phyloP scores from a whole-genome alignment of 1,284 basidiomycete genomes.

The Neonothopanus nambi region DNA sequence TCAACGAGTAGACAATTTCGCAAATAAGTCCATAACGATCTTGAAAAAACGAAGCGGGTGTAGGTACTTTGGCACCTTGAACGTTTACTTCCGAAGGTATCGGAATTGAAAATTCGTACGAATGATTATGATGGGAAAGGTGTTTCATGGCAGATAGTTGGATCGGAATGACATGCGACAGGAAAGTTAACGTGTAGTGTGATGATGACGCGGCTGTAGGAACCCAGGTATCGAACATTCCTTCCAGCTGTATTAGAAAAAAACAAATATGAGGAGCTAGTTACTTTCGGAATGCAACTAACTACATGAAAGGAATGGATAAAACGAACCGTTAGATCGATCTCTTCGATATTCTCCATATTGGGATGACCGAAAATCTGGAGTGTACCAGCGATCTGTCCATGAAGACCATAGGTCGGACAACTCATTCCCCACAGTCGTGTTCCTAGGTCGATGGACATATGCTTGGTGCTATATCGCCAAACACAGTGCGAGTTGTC shows the following conservation, averaged over 20 bases:
- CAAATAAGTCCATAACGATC: slow-evolving; percentile 37
- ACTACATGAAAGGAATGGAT: background rate
- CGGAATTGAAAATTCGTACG: slow-evolving; percentile 38
- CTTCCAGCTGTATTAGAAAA: slow-evolving; percentile 38
- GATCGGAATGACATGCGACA: slow-evolving; percentile 32
- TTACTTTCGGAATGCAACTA: background rate
- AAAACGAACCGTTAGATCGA: slow-evolving; percentile 36
- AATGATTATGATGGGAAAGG: slow-evolving; percentile 21
- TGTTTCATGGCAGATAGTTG: too few relatives aligned
- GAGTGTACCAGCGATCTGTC: slow-evolving; percentile 40
- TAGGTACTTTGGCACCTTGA: slow-evolving; percentile 25
- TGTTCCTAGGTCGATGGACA: slow-evolving; percentile 42
- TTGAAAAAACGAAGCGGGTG: slow-evolving; percentile 42
- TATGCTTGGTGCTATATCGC: slow-evolving; percentile 39
- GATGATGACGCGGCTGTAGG: slow-evolving; percentile 1
- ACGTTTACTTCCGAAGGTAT: slow-evolving; percentile 35
- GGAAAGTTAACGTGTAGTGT: slow-evolving; percentile 18
- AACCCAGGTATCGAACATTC: slow-evolving; percentile 24
- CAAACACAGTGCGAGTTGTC: slow-evolving; percentile 33
- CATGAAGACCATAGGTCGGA: slow-evolving; percentile 44
- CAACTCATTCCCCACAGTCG: slow-evolving; percentile 38
- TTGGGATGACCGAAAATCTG: slow-evolving; percentile 29
- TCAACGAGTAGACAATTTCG: slow-evolving; percentile 40
- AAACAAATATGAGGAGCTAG: background rate
- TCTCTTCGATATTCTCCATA: slow-evolving; percentile 34